phyloP scores from a whole-genome alignment of 345 rosid species.

The Hibiscus trionum region DNA sequence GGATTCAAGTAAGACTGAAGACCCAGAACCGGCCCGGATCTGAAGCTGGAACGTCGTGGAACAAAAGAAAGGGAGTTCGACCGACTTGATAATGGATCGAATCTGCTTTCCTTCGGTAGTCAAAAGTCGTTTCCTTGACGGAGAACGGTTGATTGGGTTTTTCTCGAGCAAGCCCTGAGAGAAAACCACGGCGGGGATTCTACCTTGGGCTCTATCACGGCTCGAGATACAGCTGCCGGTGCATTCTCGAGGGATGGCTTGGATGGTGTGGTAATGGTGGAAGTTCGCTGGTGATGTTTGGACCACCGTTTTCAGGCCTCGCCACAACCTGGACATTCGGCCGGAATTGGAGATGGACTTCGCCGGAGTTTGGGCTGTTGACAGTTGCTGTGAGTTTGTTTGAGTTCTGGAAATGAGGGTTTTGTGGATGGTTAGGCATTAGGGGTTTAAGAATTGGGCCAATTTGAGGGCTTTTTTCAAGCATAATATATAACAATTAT shows the following conservation, averaged over 20 bases:
- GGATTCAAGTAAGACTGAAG: conserved; percentile 50
- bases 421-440: neutral
- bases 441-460: conserved; percentile 8
- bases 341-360: neutral
- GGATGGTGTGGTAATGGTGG: conserved; percentile 46
- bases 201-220: conserved; percentile 49
- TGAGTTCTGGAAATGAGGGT: neutral
- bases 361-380: neutral
- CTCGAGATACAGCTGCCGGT: conserved; percentile 39
- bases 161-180: conserved; percentile 36
- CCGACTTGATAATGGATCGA: conserved; percentile 44
- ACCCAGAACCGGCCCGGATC: conserved; percentile 64
- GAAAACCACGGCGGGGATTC: conserved; percentile 65
- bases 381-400: neutral
- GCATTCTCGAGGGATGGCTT: conserved; percentile 55
- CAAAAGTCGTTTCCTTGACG: conserved; percentile 37
- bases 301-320: conserved; percentile 36
- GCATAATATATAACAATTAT: too few species aligned
- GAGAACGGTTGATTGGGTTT: conserved; percentile 2
- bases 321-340: conserved; percentile 39
- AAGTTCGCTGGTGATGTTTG: conserved; percentile 1
- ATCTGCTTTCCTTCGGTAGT: conserved; percentile 60
- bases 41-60: conserved; percentile 61
- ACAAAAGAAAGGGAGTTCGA: conserved; percentile 50
- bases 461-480: neutral